These are phyloP conservation scores for Tuber indicum DNA, from an alignment of 495 filamentous ascomycete genomes.

Conservation along the genomic window DNA sequence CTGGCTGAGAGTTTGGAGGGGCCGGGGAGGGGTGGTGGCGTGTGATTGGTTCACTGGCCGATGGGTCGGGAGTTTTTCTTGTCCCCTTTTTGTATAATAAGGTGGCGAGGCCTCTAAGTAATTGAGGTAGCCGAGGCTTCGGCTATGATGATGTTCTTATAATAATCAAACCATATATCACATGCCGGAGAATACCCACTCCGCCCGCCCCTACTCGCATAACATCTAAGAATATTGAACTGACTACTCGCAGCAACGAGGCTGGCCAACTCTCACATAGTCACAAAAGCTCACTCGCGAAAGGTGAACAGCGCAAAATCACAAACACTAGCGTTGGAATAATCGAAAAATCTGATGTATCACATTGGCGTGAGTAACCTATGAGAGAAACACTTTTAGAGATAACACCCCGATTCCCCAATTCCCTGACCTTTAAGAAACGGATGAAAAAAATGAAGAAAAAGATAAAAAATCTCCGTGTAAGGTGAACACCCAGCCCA, in stretches of 20 bases:
- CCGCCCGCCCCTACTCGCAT: background rate
- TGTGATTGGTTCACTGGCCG: background rate
- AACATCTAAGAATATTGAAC: background rate
- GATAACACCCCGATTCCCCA: background rate
- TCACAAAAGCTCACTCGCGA: background rate
- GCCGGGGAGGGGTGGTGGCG: conserved; percentile 24
- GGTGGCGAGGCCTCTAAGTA: background rate
- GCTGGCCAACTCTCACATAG: background rate
- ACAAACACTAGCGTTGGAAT: background rate
- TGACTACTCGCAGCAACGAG: background rate
- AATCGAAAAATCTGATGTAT: background rate
- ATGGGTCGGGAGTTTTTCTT: background rate
- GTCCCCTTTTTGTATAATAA: background rate
- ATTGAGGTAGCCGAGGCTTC: background rate
- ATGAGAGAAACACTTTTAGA: background rate
- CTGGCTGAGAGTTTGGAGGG: conserved; percentile 56
- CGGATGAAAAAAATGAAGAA: background rate
- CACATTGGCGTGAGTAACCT: background rate
- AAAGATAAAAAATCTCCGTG: background rate
- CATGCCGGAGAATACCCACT: background rate
- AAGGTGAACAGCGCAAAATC: background rate
- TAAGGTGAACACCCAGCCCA: background rate
- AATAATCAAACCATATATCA: background rate
- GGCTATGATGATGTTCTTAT: background rate
- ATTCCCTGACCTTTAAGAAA: background rate